Conservation (phyloP, 2,329 filamentous ascomycete genomes). For the Alternaria arbusti region DNA sequence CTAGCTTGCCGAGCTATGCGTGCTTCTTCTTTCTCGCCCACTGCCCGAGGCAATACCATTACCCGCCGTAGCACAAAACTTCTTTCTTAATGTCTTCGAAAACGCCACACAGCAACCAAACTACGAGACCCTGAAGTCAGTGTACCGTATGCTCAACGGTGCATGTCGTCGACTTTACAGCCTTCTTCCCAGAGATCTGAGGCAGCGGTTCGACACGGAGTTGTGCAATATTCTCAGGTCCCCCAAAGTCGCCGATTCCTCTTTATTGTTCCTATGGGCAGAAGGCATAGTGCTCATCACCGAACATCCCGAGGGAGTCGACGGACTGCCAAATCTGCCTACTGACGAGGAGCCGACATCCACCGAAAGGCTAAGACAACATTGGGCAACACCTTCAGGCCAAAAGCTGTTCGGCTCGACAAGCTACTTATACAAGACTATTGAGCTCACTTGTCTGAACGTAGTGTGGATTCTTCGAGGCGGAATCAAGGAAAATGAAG, state of each 20-base stretch:
- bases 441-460: constrained; percentile 37
- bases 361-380: constrained; percentile 10
- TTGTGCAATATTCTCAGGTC: constrained; percentile 37
- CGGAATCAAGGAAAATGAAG: constrained; percentile 31
- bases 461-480: constrained; percentile 40
- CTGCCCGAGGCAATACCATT: constrained; percentile 39
- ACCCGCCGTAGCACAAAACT: constrained; percentile 41
- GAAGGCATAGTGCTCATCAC: constrained; percentile 40
- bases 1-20: constrained; percentile 39
- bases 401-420: constrained; percentile 40
- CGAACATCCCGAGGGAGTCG: constrained; percentile 27
- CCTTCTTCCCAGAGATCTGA: constrained; percentile 28
- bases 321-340: neutral
- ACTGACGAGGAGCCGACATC: constrained; percentile 7
- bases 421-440: constrained; percentile 35
- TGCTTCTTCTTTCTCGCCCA: constrained; percentile 40
- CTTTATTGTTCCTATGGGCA: constrained; percentile 42
- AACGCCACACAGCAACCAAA: constrained; percentile 30
- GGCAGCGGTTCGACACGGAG: constrained; percentile 35
- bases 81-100: constrained; percentile 44
- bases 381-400: constrained; percentile 40
- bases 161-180: constrained; percentile 41
- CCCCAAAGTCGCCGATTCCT: constrained; percentile 26
- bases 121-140: constrained; percentile 31
- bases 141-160: constrained; percentile 45